Conservation (phyloP, 345 rosid genomes). For the Brassica incana region DNA sequence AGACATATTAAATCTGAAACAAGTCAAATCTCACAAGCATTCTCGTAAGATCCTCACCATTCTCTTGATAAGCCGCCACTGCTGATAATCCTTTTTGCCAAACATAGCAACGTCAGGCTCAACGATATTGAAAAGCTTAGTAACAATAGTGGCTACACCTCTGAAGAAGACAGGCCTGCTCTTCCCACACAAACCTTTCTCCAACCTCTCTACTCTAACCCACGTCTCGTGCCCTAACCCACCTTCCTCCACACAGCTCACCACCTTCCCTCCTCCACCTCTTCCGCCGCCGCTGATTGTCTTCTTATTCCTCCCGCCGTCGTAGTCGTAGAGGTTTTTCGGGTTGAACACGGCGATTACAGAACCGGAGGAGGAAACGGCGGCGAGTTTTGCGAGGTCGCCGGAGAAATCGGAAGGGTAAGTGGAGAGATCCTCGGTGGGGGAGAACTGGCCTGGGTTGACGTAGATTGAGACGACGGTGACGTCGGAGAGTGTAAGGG, state of each 20-base stretch:
- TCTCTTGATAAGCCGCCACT: neutral
- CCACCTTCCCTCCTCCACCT: conserved; percentile 27
- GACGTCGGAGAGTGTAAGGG: conserved; percentile 49
- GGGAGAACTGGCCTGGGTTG: conserved; percentile 97
- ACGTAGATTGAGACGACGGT: conserved; percentile 82
- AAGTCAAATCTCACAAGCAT: neutral
- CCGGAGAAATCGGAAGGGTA: conserved; percentile 92
- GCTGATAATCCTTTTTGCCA: conserved; percentile 46
- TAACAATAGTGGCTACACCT: conserved; percentile 82
- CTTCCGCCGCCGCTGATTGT: neutral
- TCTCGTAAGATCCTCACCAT: neutral
- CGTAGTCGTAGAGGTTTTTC: conserved; percentile 66
- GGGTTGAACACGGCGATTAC: conserved; percentile 77
- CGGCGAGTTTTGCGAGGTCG: conserved; percentile 60
- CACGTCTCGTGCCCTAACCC: conserved; percentile 84
- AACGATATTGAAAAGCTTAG: conserved; percentile 83
- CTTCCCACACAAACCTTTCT: conserved; percentile 60
- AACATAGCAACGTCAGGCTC: conserved; percentile 76
- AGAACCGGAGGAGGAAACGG: conserved; percentile 55
- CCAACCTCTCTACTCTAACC: conserved; percentile 85
- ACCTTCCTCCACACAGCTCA: conserved; percentile 66
- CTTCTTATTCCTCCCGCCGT: neutral
- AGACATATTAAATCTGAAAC: neutral
- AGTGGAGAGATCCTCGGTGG: conserved; percentile 78
- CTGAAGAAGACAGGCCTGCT: conserved; percentile 85